These are phyloP conservation scores for Notholithocarpus densiflorus DNA, from an alignment of 306 rosid genomes.

Conservation along the genomic window DNA sequence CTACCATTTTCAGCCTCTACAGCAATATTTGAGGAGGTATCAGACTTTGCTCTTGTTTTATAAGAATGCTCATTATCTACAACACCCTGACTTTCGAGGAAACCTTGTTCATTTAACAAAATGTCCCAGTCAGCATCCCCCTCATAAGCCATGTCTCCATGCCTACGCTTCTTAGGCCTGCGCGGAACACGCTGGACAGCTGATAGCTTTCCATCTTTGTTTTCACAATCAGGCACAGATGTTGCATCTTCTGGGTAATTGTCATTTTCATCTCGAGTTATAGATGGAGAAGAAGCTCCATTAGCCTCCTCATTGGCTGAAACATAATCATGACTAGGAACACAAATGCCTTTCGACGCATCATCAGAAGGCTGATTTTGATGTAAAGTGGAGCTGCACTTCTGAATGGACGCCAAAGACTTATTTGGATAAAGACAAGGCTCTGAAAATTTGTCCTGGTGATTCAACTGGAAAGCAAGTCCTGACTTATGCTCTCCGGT, in stretches of 20 bases:
- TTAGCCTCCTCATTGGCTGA: slow-evolving; percentile 26
- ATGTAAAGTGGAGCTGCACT: slow-evolving; percentile 34
- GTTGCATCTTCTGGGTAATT: slow-evolving; percentile 47
- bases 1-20: slow-evolving; percentile 68
- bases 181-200: slow-evolving; percentile 48
- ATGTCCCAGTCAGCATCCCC: slow-evolving; percentile 97
- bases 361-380: slow-evolving; percentile 35
- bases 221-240: slow-evolving; percentile 49
- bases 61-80: slow-evolving; percentile 42
- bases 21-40: slow-evolving; percentile 50
- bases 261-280: slow-evolving; percentile 57
- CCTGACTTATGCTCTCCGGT: slow-evolving; percentile 25
- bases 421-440: slow-evolving; percentile 22
- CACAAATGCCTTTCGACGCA: slow-evolving; percentile 13
- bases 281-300: slow-evolving; percentile 44
- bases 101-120: slow-evolving; percentile 51
- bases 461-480: slow-evolving; percentile 31
- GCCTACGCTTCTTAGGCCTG: slow-evolving; percentile 64
- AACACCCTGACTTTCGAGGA: slow-evolving; percentile 40
- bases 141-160: slow-evolving; percentile 97
- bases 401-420: slow-evolving; percentile 28
- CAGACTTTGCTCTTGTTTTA: slow-evolving; percentile 51
- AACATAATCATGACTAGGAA: slow-evolving; percentile 20
- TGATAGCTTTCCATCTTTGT: slow-evolving; percentile 48
- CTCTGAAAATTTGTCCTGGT: slow-evolving; percentile 20